A percentile compares a stretch with the other conserved stretches of the same genome.
phyloP scores from a whole-genome alignment of 176 grass and related monocot species.

The Metroxylon sagu region DNA sequence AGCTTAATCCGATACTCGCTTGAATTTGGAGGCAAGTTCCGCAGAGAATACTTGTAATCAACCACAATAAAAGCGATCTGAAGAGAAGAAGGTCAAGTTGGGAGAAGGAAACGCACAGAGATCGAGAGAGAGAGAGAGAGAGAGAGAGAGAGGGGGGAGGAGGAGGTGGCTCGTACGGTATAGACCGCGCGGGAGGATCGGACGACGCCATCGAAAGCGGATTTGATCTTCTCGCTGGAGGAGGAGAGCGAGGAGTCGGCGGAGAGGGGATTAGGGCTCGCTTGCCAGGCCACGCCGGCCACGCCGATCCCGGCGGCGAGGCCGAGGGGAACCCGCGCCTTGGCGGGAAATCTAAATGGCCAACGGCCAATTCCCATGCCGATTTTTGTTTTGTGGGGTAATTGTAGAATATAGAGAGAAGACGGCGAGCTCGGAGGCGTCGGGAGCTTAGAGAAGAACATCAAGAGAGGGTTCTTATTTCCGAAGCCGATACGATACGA shows the following conservation, averaged over 20 bases:
- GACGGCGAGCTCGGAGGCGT: too few species aligned
- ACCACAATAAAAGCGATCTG: conserved; percentile 65
- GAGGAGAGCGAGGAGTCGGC: conserved; percentile 15
- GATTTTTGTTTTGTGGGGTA: background rate
- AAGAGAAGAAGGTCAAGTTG: conserved; percentile 13
- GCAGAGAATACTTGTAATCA: conserved; percentile 81
- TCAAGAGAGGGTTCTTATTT: too few species aligned
- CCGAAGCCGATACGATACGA: too few species aligned
- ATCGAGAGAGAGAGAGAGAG: background rate
- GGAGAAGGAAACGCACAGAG: background rate
- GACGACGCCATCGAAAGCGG: conserved; percentile 42
- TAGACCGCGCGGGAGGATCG: conserved; percentile 74
- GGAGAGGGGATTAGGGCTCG: conserved; percentile 13
- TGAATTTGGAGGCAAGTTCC: conserved; percentile 29
- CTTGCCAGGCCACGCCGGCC: background rate
- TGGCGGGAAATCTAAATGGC: conserved; percentile 10
- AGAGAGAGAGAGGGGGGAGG: background rate
- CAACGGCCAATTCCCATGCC: conserved; percentile 16
- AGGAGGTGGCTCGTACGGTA: conserved; percentile 24
- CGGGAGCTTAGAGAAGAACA: too few species aligned
- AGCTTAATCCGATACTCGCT: conserved; percentile 53
- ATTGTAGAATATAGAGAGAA: too few species aligned
- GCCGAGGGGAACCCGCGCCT: background rate
- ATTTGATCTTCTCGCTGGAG: conserved; percentile 16
- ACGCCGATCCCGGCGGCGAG: background rate